Evolutionary conservation across 495 filamentous ascomycete species (phyloP).

Genomic region (Lasiosphaeris hirsuta): DNA sequence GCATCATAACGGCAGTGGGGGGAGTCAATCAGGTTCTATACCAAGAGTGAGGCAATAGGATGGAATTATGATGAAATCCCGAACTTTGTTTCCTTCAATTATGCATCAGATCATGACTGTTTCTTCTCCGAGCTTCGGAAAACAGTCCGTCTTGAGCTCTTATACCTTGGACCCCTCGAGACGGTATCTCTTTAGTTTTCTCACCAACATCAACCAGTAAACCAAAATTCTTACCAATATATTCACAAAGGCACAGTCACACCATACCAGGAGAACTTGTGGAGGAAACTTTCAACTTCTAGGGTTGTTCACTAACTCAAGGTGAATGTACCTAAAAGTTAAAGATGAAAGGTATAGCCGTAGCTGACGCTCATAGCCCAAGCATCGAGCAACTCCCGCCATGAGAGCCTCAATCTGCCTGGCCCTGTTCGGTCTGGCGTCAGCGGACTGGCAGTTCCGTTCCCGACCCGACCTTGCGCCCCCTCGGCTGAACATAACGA

Average conservation of each 20-base stretch:
- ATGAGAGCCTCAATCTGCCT: conserved; percentile 34
- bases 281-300: conserved; percentile 16
- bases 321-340: conserved; percentile 57
- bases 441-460: conserved; percentile 55
- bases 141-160: too few species aligned
- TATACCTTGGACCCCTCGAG: too few species aligned
- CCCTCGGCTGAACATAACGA: conserved; percentile 55
- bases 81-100: too few species aligned
- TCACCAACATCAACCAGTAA: not conserved
- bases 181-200: not conserved
- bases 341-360: conserved; percentile 28
- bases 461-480: conserved; percentile 55
- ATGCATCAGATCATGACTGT: too few species aligned
- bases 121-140: too few species aligned
- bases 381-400: conserved; percentile 19
- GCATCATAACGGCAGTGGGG: too few species aligned
- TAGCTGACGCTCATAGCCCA: conserved; percentile 41
- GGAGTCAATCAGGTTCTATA: too few species aligned
- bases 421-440: conserved; percentile 27
- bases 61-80: too few species aligned
- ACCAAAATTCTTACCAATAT: not conserved
- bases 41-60: too few species aligned
- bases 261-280: not conserved
- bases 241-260: not conserved
- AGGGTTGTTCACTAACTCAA: conserved; percentile 44